These are phyloP conservation scores for Fusarium odoratissimum DNA, from an alignment of 2,329 filamentous ascomycete genomes.

Conservation along the genomic window DNA sequence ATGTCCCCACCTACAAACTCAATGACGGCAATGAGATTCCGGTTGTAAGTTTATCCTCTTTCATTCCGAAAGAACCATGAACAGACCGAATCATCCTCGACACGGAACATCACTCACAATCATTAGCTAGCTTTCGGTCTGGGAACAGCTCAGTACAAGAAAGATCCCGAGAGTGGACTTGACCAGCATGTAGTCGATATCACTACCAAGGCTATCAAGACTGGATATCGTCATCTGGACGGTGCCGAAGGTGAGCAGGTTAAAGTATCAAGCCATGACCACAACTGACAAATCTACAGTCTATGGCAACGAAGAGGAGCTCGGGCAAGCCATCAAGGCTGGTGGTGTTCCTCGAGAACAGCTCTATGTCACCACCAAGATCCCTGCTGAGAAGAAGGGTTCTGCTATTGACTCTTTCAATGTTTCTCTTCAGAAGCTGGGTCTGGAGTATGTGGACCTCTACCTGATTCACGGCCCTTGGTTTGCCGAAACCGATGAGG, in stretches of 20 bases:
- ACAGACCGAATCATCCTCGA: background rate
- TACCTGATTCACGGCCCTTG: slow-evolving; percentile 73
- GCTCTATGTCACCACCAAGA: slow-evolving; percentile 76
- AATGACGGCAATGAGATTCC: slow-evolving; percentile 81
- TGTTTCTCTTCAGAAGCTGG: slow-evolving; percentile 72
- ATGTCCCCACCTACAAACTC: slow-evolving; percentile 71
- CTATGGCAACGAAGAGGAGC: slow-evolving; percentile 75
- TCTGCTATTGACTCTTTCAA: slow-evolving; percentile 64
- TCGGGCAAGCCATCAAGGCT: slow-evolving; percentile 77
- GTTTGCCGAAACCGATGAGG: slow-evolving; percentile 59
- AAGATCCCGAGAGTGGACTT: slow-evolving; percentile 58
- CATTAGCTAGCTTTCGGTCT: slow-evolving; percentile 75
- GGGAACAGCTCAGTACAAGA: slow-evolving; percentile 74
- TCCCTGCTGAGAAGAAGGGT: slow-evolving; percentile 55
- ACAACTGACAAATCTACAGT: slow-evolving; percentile 50
- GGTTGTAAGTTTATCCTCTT: slow-evolving; percentile 60
- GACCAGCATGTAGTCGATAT: slow-evolving; percentile 64
- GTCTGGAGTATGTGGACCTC: slow-evolving; percentile 77
- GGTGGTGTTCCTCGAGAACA: slow-evolving; percentile 72
- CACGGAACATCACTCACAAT: background rate
- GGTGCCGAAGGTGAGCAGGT: slow-evolving; percentile 72
- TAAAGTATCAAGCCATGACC: no score
- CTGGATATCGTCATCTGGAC: slow-evolving; percentile 80
- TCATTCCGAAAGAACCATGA: background rate
- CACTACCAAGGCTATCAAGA: slow-evolving; percentile 71